These are phyloP conservation scores for Botrytis fragariae DNA, from an alignment of 2,329 filamentous ascomycete genomes.

Conservation along the genomic window DNA sequence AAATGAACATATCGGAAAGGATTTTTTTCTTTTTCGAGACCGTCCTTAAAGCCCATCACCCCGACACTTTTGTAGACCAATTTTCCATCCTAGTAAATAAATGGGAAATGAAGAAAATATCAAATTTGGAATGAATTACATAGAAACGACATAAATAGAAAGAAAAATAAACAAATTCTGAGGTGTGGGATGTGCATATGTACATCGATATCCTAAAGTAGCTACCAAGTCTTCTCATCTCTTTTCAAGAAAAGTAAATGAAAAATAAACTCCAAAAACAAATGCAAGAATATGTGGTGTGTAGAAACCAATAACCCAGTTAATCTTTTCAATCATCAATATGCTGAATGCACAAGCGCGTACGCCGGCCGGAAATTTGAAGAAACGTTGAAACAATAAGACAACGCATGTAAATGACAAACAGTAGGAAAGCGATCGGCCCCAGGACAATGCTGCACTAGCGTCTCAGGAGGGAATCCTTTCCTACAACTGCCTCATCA, in stretches of 20 bases:
- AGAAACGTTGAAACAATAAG: slow-evolving; percentile 16
- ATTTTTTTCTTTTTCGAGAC: slow-evolving; percentile 9
- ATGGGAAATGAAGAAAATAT: neutral
- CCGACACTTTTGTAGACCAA: neutral
- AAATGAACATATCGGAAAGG: neutral
- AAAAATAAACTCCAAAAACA: slow-evolving; percentile 9
- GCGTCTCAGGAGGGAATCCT: slow-evolving; percentile 33
- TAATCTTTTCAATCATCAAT: slow-evolving; percentile 18
- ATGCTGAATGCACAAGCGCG: slow-evolving; percentile 10
- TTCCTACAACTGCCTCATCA: slow-evolving; percentile 25
- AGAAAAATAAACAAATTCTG: neutral
- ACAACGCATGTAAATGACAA: slow-evolving; percentile 18
- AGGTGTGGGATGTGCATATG: neutral
- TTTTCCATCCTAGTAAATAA: slow-evolving; percentile 6
- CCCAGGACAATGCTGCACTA: slow-evolving; percentile 39
- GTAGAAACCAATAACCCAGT: slow-evolving; percentile 7
- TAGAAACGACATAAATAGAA: neutral
- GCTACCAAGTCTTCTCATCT: slow-evolving; percentile 10
- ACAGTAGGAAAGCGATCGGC: slow-evolving; percentile 15
- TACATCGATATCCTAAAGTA: slow-evolving; percentile 13
- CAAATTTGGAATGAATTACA: neutral
- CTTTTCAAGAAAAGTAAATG: neutral
- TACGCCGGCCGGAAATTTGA: slow-evolving; percentile 15
- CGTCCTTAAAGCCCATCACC: neutral
- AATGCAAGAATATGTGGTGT: slow-evolving; percentile 13